Evolutionary conservation across 2,329 filamentous ascomycete species (phyloP).

Genomic region (Herpotrichia juniperi): DNA sequence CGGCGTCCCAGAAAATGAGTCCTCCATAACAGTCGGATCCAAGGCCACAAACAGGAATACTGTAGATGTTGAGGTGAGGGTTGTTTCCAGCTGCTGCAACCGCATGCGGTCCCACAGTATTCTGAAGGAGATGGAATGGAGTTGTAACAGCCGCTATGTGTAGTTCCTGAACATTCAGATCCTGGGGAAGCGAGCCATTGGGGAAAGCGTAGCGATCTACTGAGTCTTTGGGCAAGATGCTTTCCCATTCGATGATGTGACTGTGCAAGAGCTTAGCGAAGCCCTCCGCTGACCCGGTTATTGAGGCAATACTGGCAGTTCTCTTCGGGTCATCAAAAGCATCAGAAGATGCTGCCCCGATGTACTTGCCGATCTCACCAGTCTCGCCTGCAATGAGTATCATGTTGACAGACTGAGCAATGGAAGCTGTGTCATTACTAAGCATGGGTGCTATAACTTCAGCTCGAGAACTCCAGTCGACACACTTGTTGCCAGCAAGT

Average conservation of each 20-base stretch:
- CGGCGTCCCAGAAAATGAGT: conserved; percentile 69
- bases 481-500: conserved; percentile 52
- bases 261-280: conserved; percentile 61
- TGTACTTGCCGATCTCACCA: conserved; percentile 67
- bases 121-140: conserved; percentile 63
- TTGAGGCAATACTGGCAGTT: conserved; percentile 62
- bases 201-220: conserved; percentile 68
- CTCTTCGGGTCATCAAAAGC: conserved; percentile 65
- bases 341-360: conserved; percentile 72
- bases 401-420: conserved; percentile 66
- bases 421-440: conserved; percentile 65
- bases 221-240: conserved; percentile 64
- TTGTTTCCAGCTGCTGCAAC: conserved; percentile 56
- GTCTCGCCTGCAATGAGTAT: conserved; percentile 59
- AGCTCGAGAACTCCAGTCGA: conserved; percentile 50
- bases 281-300: conserved; percentile 57
- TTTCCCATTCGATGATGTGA: conserved; percentile 67
- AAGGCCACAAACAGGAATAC: conserved; percentile 71
- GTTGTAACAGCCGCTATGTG: conserved; percentile 63
- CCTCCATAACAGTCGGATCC: conserved; percentile 72
- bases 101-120: conserved; percentile 61
- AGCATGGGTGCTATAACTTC: conserved; percentile 57
- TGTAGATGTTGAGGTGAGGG: conserved; percentile 63
- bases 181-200: conserved; percentile 61
- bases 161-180: conserved; percentile 62